These are phyloP conservation scores for Pichia sp. DNA, from an alignment of 1,139 yeast species.

Conservation along the genomic window DNA sequence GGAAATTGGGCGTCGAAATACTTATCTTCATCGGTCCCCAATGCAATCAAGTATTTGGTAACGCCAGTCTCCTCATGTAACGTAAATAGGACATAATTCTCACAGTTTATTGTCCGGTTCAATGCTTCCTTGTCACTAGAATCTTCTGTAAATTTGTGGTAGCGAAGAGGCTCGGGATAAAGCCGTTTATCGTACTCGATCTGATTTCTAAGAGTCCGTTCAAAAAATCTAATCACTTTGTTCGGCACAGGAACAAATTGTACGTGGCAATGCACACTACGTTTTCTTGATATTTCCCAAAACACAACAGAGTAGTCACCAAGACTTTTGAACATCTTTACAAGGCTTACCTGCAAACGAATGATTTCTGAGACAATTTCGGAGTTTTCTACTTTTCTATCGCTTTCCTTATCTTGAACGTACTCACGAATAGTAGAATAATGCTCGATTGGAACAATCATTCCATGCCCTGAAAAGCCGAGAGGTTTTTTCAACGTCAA, in stretches of 20 bases:
- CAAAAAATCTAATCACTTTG: slow-evolving; percentile 37
- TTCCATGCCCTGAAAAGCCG: slow-evolving; percentile 74
- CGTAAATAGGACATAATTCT: slow-evolving; percentile 42
- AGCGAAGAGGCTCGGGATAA: slow-evolving; percentile 39
- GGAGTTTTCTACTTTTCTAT: slow-evolving; percentile 31
- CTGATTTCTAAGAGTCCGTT: slow-evolving; percentile 42
- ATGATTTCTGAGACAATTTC: slow-evolving; percentile 39
- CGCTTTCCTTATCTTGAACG: slow-evolving; percentile 22
- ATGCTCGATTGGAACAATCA: slow-evolving; percentile 81
- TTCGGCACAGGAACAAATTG: slow-evolving; percentile 58
- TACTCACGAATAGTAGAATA: slow-evolving; percentile 41
- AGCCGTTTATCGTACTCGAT: slow-evolving; percentile 38
- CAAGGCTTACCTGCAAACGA: slow-evolving; percentile 43
- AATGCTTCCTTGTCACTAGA: slow-evolving; percentile 27
- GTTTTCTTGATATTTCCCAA: slow-evolving; percentile 55
- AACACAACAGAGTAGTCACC: slow-evolving; percentile 44
- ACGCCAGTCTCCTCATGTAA: slow-evolving; percentile 13
- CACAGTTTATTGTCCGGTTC: slow-evolving; percentile 32
- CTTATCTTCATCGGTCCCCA: slow-evolving; percentile 26
- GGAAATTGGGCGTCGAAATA: slow-evolving; percentile 71
- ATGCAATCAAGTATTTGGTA: slow-evolving; percentile 25
- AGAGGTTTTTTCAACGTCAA: slow-evolving; percentile 46
- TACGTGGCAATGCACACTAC: slow-evolving; percentile 60
- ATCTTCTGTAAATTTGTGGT: slow-evolving; percentile 36
- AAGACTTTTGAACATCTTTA: slow-evolving; percentile 38